Base-by-base conservation (phyloP, 352 stramenopile species). In the Phytophthora pluvialis region DNA sequence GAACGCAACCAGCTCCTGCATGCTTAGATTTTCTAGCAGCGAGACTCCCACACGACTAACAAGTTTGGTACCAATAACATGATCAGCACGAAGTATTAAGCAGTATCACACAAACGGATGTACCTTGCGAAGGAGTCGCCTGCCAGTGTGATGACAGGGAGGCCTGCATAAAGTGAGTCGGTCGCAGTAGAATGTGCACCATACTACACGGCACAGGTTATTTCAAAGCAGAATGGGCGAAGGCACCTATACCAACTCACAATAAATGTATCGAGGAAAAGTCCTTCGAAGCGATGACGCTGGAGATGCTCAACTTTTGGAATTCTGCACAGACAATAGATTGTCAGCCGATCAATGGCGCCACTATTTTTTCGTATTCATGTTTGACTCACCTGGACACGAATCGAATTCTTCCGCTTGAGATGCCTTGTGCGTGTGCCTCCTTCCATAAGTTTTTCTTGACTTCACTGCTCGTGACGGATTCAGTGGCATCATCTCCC, bases 261-360 rank as follows among this genome's bases (percentile, higher is more conserved):
- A 28, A 93, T 79, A 56, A 97, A 86, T 12, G 92, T 98, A 77
- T 98, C 95, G 28, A 98, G 73, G 51, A 98, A 98, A 9, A 98
- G 58, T 39, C 96, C 91, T n/a, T 77, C 80, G 15, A 72, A 25
- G 7, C 47, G 55, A 36, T 97, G 81, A 13, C 94, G 80, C 33
- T 60, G 53, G 11, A 98, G 69, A 64, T 98, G 94, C 9, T 91
- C 63, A 18, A 58, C 42, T 57, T 97, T 95, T n/a, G 70, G 25
- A 10, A 90, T 77, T 18, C 81, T 88, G 36, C 12, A 33, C 10
- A 48, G 9, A 18, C 36, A 60, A 36, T 29, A 65, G 2, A 28
- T 10, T 25, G 6, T 64, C 26, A 53, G 39, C 51, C 5, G 16
- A 58, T 31, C 15, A 26, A 29, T 0, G 5, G 1, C 32, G 4